phyloP scores from a whole-genome alignment of 164 flowering plant species.

The Sextonia rubra region DNA sequence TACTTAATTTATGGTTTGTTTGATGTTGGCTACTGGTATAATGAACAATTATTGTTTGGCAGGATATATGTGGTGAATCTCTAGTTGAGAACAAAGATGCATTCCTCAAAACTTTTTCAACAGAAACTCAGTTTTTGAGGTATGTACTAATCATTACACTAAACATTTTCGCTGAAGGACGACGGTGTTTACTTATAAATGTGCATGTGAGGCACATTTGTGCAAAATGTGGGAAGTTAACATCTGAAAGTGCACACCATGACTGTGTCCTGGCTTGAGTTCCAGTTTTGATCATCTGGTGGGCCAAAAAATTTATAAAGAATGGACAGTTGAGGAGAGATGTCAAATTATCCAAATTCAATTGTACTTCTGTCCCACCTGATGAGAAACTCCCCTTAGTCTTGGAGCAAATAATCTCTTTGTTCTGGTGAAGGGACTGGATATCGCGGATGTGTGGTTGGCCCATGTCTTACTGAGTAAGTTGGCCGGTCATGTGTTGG shows the following conservation, averaged over 20 bases:
- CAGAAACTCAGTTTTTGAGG: constrained; percentile 55
- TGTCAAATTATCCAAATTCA: not conserved
- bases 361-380: not conserved
- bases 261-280: not conserved
- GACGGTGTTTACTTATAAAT: no score
- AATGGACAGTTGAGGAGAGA: not conserved
- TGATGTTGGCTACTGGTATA: constrained; percentile 3
- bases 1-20: not conserved
- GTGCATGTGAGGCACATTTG: not conserved
- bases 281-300: not conserved
- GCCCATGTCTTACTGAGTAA: not conserved
- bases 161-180: not conserved
- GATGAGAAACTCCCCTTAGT: not conserved
- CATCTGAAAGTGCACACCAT: not conserved
- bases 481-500: not conserved
- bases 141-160: constrained; percentile 15
- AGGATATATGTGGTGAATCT: constrained; percentile 82
- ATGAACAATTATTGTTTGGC: constrained; percentile 16
- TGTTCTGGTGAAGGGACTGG: not conserved
- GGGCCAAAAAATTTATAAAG: not conserved
- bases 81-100: constrained; percentile 66
- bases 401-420: not conserved
- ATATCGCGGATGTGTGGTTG: not conserved
- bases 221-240: not conserved
- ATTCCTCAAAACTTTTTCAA: constrained; percentile 65